Percentiles rank a stretch among this genome's conserved stretches.
Evolutionary conservation across 2,329 filamentous ascomycete genomes (phyloP).

Genomic region (Xylariaceae sp.): DNA sequence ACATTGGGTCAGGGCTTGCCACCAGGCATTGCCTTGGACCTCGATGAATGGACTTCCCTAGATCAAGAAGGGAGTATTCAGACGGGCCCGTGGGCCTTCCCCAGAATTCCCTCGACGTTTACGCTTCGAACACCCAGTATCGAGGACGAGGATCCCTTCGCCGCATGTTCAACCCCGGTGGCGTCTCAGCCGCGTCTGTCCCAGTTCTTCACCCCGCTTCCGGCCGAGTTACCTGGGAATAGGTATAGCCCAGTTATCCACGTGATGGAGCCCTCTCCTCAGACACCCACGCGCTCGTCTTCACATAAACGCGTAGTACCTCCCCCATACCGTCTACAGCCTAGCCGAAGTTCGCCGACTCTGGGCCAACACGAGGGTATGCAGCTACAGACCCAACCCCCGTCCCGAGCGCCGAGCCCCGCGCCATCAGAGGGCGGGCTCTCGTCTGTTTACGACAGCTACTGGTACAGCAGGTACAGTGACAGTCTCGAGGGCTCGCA

Average conservation of each 20-base stretch:
- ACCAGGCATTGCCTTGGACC: not conserved
- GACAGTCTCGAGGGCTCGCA: slow-evolving; percentile 8
- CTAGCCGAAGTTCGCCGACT: slow-evolving; percentile 22
- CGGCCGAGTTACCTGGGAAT: slow-evolving; percentile 13
- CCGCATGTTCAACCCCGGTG: slow-evolving; percentile 10
- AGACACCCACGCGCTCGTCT: slow-evolving; percentile 21
- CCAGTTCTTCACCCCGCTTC: slow-evolving; percentile 25
- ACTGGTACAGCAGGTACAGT: slow-evolving; percentile 18
- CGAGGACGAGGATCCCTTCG: slow-evolving; percentile 26
- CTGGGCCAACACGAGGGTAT: slow-evolving; percentile 7
- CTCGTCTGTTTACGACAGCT: slow-evolving; percentile 30
- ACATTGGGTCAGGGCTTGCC: slow-evolving; percentile 10
- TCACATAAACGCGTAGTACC: slow-evolving; percentile 17
- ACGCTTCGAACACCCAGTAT: slow-evolving; percentile 13
- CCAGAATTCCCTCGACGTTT: slow-evolving; percentile 12
- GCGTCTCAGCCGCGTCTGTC: slow-evolving; percentile 21
- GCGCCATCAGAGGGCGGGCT: slow-evolving; percentile 24
- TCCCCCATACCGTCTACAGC: slow-evolving; percentile 22
- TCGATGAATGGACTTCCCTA: not conserved
- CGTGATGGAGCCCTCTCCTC: not conserved
- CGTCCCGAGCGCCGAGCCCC: slow-evolving; percentile 17
- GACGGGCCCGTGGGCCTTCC: not conserved
- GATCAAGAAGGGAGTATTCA: not conserved
- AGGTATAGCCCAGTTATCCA: not conserved
- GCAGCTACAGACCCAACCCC: slow-evolving; percentile 11